These are phyloP conservation scores for Aspergillus pseudoglaucus DNA, from an alignment of 2,329 filamentous ascomycete genomes.

Conservation along the genomic window DNA sequence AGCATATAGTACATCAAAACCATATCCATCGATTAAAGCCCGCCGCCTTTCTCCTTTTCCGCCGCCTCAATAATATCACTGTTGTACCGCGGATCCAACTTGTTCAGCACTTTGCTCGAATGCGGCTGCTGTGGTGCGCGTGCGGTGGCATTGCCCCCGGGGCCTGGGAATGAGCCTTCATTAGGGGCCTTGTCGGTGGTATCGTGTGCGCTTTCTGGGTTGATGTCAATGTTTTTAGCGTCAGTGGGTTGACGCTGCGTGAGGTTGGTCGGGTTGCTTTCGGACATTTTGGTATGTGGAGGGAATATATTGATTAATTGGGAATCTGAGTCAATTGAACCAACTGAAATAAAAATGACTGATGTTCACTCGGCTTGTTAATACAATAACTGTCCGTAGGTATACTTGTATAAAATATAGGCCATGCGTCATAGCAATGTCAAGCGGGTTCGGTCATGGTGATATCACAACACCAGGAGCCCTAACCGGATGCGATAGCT, in stretches of 20 bases:
- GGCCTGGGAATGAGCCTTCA: not conserved
- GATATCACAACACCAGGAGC: not conserved
- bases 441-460: not conserved
- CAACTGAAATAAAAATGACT: not conserved
- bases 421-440: too few relatives aligned
- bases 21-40: not conserved
- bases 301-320: not conserved
- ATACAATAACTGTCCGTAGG: not conserved
- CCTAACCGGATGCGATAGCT: not conserved
- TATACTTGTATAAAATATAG: too few relatives aligned
- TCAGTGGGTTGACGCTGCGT: not conserved
- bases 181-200: not conserved
- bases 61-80: constrained; percentile 2
- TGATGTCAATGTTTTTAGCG: not conserved
- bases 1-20: not conserved
- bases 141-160: constrained; percentile 1
- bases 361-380: not conserved
- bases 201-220: not conserved
- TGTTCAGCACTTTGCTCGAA: constrained; percentile 4
- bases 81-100: constrained; percentile 3
- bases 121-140: constrained; percentile 2
- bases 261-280: not conserved
- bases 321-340: not conserved
- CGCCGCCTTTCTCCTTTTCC: not conserved
- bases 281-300: not conserved